A percentile compares a stretch with the other conserved stretches of the same genome.
Evolutionary conservation across 1,284 basidiomycete genomes (phyloP).

Genomic region (Malassezia arunalokei): DNA sequence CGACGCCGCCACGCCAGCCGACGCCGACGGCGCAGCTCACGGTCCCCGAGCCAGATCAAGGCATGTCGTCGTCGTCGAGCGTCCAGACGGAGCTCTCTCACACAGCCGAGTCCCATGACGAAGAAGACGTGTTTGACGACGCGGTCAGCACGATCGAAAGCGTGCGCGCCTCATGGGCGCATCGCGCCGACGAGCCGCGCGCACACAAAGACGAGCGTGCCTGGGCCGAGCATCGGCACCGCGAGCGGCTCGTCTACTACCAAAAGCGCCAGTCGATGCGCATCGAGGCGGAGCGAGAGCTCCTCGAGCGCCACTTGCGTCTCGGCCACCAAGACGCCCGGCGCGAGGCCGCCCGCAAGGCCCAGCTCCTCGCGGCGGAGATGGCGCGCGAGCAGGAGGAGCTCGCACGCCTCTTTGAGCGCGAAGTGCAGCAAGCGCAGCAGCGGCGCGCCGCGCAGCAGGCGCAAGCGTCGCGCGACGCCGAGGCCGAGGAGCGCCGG

Average conservation of each 20-base stretch:
- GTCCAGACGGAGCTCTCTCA: not conserved
- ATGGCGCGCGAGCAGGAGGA: slow-evolving; percentile 3
- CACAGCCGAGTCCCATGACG: not conserved
- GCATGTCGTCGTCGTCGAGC: no score
- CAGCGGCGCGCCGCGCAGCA: slow-evolving; percentile 2
- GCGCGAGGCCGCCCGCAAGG: not conserved
- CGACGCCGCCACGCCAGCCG: no score
- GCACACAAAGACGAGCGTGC: not conserved
- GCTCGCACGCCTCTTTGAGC: slow-evolving; percentile 17
- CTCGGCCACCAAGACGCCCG: not conserved
- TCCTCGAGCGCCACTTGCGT: not conserved
- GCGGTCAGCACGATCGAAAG: not conserved
- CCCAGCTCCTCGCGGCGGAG: not conserved
- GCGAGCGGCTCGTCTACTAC: not conserved
- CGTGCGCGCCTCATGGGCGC: not conserved
- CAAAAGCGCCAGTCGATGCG: slow-evolving; percentile 17
- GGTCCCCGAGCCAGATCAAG: no score
- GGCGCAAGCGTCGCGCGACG: slow-evolving; percentile 14
- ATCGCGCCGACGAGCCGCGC: not conserved
- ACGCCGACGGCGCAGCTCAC: no score
- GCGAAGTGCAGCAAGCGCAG: slow-evolving; percentile 10
- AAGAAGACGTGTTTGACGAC: not conserved
- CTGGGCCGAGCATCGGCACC: not conserved
- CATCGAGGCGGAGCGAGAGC: slow-evolving; percentile 18
- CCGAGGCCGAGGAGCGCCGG: not conserved